phyloP scores from a whole-genome alignment of 129 eudicot species.

The Heracleum sosnowskyi region DNA sequence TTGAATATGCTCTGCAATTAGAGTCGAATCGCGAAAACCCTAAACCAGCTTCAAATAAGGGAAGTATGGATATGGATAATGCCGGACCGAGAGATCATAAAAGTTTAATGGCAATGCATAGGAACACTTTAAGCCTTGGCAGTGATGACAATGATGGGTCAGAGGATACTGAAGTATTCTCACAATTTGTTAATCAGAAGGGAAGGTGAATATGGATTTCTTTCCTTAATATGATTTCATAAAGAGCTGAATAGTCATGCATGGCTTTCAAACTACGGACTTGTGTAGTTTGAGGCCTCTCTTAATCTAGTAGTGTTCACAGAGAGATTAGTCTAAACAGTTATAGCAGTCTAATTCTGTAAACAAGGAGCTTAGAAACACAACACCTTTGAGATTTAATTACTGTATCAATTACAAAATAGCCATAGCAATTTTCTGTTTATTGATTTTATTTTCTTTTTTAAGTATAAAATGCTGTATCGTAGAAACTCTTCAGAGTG shows the following conservation, averaged over 20 bases:
- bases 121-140: constrained; percentile 8
- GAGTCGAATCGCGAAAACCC: not conserved
- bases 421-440: not conserved
- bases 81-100: not conserved
- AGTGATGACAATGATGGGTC: not conserved
- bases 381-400: not conserved
- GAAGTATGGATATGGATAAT: not conserved
- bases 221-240: not conserved
- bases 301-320: not conserved
- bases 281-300: not conserved
- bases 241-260: not conserved
- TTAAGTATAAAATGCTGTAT: not conserved
- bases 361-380: not conserved
- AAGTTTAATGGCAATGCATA: constrained; percentile 4
- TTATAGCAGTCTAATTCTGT: not conserved
- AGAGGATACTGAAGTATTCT: not conserved
- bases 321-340: not conserved
- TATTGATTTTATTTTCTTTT: not conserved
- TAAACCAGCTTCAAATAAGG: not conserved
- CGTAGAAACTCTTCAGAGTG: too few relatives aligned
- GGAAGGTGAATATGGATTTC: not conserved
- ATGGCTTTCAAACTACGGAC: not conserved
- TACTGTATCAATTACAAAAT: not conserved
- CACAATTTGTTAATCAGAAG: constrained; percentile 2
- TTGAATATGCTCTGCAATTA: constrained; percentile 2